These are phyloP conservation scores for Prunus mira DNA, from an alignment of 306 rosid genomes.

Conservation along the genomic window DNA sequence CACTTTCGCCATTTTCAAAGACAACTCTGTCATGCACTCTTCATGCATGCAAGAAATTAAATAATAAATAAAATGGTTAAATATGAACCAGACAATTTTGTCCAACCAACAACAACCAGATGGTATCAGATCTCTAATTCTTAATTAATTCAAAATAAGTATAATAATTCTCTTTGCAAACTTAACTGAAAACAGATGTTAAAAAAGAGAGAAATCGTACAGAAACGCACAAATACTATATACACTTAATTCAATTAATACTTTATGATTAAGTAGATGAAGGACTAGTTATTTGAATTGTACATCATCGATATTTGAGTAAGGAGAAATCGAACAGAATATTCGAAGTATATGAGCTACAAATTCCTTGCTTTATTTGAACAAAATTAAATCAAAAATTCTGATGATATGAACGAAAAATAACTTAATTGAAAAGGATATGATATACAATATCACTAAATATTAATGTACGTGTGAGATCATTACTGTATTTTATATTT, in stretches of 20 bases:
- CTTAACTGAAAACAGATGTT: neutral
- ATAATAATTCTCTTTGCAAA: neutral
- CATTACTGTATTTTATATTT: neutral
- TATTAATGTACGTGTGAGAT: no score
- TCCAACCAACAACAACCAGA: neutral
- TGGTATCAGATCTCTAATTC: neutral
- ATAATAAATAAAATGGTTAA: neutral
- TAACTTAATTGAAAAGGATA: no score
- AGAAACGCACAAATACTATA: neutral
- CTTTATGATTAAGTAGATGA: no score
- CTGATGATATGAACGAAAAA: no score
- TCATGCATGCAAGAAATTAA: neutral
- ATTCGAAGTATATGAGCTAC: no score
- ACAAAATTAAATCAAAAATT: no score
- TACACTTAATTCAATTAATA: no score
- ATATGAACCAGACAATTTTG: neutral
- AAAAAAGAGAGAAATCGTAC: neutral
- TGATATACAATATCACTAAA: no score
- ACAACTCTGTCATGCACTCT: conserved; percentile 1
- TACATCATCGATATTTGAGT: no score
- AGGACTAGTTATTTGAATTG: no score
- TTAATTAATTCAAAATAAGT: neutral
- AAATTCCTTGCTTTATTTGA: rapidly evolving
- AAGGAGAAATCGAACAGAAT: no score
- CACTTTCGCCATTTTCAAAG: conserved; percentile 17